These are phyloP conservation scores for Stephania yunnanensis DNA, from an alignment of 164 flowering plant species.

Conservation along the genomic window DNA sequence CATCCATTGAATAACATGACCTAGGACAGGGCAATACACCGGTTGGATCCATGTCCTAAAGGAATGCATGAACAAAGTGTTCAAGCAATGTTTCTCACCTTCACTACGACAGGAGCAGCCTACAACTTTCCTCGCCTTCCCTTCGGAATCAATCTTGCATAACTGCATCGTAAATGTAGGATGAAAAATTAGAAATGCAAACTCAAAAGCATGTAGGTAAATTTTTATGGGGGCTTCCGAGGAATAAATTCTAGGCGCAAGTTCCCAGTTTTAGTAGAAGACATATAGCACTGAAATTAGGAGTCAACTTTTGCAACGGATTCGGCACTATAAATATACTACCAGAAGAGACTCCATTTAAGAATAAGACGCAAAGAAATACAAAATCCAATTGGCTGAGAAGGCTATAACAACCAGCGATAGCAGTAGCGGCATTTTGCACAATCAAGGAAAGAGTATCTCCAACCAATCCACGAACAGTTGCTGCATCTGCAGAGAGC, in stretches of 20 bases:
- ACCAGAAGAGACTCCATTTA: not conserved
- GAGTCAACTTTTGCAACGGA: not conserved
- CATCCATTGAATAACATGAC: too few relatives aligned
- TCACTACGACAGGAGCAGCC: conserved; percentile 80
- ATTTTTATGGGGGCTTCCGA: not conserved
- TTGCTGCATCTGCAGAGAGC: too few relatives aligned
- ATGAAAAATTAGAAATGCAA: too few relatives aligned
- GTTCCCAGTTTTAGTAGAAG: not conserved
- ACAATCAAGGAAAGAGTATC: too few relatives aligned
- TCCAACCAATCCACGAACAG: too few relatives aligned
- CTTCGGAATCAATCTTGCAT: conserved; percentile 87
- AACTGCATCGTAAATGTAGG: conserved; percentile 34
- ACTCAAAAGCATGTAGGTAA: not conserved
- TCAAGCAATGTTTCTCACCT: conserved; percentile 31
- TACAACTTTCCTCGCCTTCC: conserved; percentile 80
- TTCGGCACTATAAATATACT: not conserved
- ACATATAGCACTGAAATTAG: not conserved
- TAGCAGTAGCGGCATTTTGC: too few relatives aligned
- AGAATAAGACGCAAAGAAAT: not conserved
- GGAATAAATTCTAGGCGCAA: not conserved
- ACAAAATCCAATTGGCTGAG: too few relatives aligned
- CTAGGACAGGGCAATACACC: too few relatives aligned
- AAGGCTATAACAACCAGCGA: too few relatives aligned
- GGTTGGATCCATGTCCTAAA: too few relatives aligned
- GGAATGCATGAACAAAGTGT: too few relatives aligned